Evolutionary conservation across 1,284 basidiomycete species (phyloP).

Genomic region (Ceratorhiza oryzae-sativae): DNA sequence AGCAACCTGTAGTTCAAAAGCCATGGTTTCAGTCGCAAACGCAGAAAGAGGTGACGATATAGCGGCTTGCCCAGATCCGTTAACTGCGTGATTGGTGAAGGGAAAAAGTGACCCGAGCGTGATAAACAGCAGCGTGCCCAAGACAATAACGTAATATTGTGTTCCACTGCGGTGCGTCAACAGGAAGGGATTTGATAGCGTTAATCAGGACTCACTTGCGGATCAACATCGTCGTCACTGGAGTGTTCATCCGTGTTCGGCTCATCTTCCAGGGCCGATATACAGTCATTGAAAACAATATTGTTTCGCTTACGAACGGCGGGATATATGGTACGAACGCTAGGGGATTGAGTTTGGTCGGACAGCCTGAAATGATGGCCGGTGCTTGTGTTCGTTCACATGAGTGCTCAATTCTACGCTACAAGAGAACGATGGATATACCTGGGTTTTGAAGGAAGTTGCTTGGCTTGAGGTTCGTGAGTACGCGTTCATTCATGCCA

Average conservation of each 20-base stretch:
- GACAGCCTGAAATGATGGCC: neutral
- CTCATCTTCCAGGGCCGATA: conserved; percentile 15
- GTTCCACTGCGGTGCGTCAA: neutral
- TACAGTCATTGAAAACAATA: neutral
- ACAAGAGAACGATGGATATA: neutral
- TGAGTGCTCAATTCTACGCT: no score
- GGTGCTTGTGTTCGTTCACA: neutral
- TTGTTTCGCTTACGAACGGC: neutral
- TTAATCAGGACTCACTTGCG: neutral
- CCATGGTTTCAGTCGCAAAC: no score
- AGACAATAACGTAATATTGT: conserved; percentile 3
- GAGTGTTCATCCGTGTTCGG: neutral
- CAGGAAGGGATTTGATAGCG: neutral
- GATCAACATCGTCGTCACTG: neutral
- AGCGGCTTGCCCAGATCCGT: neutral
- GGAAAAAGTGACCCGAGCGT: neutral
- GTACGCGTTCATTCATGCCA: neutral
- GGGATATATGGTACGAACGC: conserved; percentile 18
- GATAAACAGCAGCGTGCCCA: neutral
- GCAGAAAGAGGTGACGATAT: no score
- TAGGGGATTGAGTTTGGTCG: conserved; percentile 11
- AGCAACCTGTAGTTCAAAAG: neutral
- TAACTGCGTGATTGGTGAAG: conserved; percentile 11
- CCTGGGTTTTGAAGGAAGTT: conserved; percentile 2
- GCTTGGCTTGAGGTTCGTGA: neutral